Evolutionary conservation across 371 early-diverging fungal genomes (phyloP), one percentile per base, ranked within the genome.

Genomic region (Zychaea mexicana): DNA sequence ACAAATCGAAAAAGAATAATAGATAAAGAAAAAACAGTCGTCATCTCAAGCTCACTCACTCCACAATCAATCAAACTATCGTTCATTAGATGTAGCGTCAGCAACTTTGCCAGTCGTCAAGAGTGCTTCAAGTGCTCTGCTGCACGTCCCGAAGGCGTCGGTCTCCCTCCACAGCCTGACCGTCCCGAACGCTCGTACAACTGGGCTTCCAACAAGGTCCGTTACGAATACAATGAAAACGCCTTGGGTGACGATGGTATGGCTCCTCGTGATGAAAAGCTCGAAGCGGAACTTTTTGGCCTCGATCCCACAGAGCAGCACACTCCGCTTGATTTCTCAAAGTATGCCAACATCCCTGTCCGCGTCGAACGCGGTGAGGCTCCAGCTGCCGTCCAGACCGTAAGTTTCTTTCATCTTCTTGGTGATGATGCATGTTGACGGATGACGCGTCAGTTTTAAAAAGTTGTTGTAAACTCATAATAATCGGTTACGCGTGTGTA

Each of bases 41-140:
- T n/a, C n/a, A n/a, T n/a, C n/a, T n/a, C n/a, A n/a, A n/a, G n/a
- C n/a, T n/a, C n/a, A n/a, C n/a, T n/a, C n/a, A n/a, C n/a, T n/a
- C n/a, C n/a, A n/a, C n/a, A n/a, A n/a, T n/a, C n/a, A n/a, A n/a
- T n/a, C n/a, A n/a, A n/a, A n/a, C n/a, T n/a, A n/a, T n/a, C n/a
- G n/a, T n/a, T n/a, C n/a, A n/a, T n/a, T 45, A 88, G 91, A 26
- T 91, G 92, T 65, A 73, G 81, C 26, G 84, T 81, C 61, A 87
- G 76, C 67, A 90, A 90, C 72, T 92, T 85, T 76, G 86, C 86
- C 21, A 76, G 76, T 42, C 72, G 90, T 60, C 72, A 70, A 36
- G 84, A 82, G 60, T 92, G 92, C 70, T 88, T 87, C 81, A 85
- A 84, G 65, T 92, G 92, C 57, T 72, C 79, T 30, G 79, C 85